Conservation (phyloP, 2,329 filamentous ascomycete species). For the Fusarium floridanum region DNA sequence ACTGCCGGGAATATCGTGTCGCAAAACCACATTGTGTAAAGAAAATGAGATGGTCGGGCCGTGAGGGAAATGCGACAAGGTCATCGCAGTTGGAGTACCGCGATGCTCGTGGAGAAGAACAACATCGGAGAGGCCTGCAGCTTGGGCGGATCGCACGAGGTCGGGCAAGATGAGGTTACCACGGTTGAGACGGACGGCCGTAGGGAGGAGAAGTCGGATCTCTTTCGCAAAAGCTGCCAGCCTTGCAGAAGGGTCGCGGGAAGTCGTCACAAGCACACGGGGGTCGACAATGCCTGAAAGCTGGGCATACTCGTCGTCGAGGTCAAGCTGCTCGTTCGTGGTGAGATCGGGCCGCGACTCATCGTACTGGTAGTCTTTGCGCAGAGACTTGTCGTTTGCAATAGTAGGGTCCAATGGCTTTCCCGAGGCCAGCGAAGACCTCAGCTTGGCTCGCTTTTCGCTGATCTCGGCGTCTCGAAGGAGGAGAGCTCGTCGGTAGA, state of each 20-base stretch:
- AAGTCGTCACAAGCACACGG: slow-evolving; percentile 90
- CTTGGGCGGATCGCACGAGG: slow-evolving; percentile 83
- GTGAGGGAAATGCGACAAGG: slow-evolving; percentile 87
- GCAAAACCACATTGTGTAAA: slow-evolving; percentile 90
- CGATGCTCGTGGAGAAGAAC: slow-evolving; percentile 92
- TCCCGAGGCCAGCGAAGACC: slow-evolving; percentile 87
- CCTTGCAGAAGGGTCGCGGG: slow-evolving; percentile 85
- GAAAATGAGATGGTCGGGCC: slow-evolving; percentile 86
- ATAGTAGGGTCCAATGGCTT: slow-evolving; percentile 86
- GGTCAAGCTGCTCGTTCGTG: slow-evolving; percentile 75
- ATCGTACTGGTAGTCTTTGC: slow-evolving; percentile 94
- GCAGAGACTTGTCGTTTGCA: slow-evolving; percentile 85
- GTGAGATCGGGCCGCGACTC: slow-evolving; percentile 80
- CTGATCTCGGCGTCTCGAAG: slow-evolving; percentile 92
- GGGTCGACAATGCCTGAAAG: slow-evolving; percentile 94
- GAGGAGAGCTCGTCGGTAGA: slow-evolving; percentile 89
- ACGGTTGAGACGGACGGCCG: slow-evolving; percentile 88
- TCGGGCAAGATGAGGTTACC: slow-evolving; percentile 91
- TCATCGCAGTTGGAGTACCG: slow-evolving; percentile 90
- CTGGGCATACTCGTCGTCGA: slow-evolving; percentile 92
- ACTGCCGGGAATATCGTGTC: slow-evolving; percentile 91
- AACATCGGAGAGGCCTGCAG: slow-evolving; percentile 85
- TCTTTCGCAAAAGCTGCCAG: slow-evolving; percentile 95
- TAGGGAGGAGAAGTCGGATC: slow-evolving; percentile 85
- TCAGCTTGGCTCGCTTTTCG: slow-evolving; percentile 89